Evolutionary conservation across 2,329 filamentous ascomycete species (phyloP).

Genomic region (Colletotrichum tamarilloi): DNA sequence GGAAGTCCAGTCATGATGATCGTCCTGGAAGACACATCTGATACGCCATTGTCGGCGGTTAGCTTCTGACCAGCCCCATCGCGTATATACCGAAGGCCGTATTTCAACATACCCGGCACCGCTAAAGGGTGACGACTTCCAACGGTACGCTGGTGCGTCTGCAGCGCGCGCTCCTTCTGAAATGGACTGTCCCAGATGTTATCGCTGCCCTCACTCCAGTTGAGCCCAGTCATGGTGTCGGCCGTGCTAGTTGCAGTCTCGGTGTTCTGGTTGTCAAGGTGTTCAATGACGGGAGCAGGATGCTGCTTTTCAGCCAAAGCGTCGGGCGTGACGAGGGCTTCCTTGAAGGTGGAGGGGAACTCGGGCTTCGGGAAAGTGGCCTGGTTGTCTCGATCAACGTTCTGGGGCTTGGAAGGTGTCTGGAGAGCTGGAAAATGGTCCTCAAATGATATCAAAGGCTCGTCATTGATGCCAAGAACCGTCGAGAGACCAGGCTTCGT

Average conservation of each 20-base stretch:
- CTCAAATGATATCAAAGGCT: not conserved
- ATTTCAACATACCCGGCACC: conserved; percentile 28
- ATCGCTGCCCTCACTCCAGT: not conserved
- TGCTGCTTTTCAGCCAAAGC: not conserved
- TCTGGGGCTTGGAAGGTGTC: not conserved
- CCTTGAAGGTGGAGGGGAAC: no score
- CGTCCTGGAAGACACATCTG: conserved; percentile 22
- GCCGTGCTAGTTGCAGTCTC: no score
- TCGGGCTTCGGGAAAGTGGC: no score
- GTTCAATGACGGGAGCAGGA: not conserved
- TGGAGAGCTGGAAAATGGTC: not conserved
- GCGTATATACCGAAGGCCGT: conserved; percentile 28
- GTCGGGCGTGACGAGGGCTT: not conserved
- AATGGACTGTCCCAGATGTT: conserved; percentile 13
- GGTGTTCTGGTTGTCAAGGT: not conserved
- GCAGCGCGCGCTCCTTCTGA: conserved; percentile 11
- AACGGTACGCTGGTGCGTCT: conserved; percentile 6
- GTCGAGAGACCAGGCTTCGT: not conserved
- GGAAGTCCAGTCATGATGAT: conserved; percentile 33
- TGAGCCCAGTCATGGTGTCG: not conserved
- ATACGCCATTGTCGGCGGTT: not conserved
- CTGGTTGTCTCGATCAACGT: not conserved
- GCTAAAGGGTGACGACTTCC: not conserved
- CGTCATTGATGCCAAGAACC: not conserved
- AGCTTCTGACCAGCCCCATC: not conserved